Percentiles rank a stretch among this genome's conserved stretches.
Conservation (phyloP, 352 stramenopile genomes). For the Phytophthora citricola region DNA sequence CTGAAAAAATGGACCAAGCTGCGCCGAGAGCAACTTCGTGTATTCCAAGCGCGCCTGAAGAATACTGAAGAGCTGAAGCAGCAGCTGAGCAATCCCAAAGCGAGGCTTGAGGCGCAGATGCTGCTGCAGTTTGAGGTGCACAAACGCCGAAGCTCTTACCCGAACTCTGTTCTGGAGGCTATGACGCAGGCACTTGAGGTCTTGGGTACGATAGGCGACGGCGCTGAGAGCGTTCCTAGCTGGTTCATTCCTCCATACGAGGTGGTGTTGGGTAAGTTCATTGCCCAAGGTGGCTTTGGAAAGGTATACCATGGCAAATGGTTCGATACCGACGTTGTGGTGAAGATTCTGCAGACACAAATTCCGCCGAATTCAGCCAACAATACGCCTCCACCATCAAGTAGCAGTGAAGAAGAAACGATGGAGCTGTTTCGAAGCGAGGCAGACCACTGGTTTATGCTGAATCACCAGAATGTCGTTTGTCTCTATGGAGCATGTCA, state of each 20-base stretch:
- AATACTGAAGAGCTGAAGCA: slow-evolving; percentile 13
- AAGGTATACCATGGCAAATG: slow-evolving; percentile 38
- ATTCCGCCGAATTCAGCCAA: neutral
- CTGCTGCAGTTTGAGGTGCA: slow-evolving; percentile 36
- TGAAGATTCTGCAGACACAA: slow-evolving; percentile 33
- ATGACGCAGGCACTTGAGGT: slow-evolving; percentile 21
- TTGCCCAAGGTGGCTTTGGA: slow-evolving; percentile 28
- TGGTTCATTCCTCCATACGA: slow-evolving; percentile 45
- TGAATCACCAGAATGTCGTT: slow-evolving; percentile 43
- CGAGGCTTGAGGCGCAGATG: slow-evolving; percentile 30
- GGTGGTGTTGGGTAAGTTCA: slow-evolving; percentile 22
- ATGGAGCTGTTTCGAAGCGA: slow-evolving; percentile 37
- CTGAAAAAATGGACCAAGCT: slow-evolving; percentile 25
- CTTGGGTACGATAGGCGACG: slow-evolving; percentile 11
- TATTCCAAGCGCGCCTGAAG: slow-evolving; percentile 27
- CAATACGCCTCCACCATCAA: slow-evolving; percentile 9
- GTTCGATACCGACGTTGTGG: slow-evolving; percentile 38
- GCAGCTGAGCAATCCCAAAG: slow-evolving; percentile 16
- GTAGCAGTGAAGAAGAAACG: slow-evolving; percentile 19
- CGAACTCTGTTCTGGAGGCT: slow-evolving; percentile 24
- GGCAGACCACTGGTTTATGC: slow-evolving; percentile 39
- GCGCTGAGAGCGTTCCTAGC: slow-evolving; percentile 22
- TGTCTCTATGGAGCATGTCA: slow-evolving; percentile 44
- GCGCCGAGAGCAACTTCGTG: slow-evolving; percentile 26
- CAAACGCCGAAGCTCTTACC: slow-evolving; percentile 33